These are phyloP conservation scores for Amanita muscaria DNA, from an alignment of 768 basidiomycete species.

Conservation along the genomic window DNA sequence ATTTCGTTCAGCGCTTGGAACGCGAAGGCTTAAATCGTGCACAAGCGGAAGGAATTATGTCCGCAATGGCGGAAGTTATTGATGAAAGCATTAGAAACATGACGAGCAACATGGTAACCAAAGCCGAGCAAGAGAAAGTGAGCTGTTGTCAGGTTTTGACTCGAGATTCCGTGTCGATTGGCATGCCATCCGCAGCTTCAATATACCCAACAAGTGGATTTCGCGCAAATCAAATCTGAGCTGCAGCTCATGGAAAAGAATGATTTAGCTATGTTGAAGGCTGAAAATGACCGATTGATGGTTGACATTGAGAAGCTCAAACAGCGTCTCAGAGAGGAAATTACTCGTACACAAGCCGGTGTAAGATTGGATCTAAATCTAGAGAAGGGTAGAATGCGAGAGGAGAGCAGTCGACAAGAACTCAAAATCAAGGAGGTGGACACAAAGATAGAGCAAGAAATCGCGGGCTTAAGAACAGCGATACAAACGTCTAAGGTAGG, in stretches of 20 bases:
- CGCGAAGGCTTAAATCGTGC: conserved; percentile 80
- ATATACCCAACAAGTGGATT: conserved; percentile 94
- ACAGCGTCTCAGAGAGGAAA: conserved; percentile 86
- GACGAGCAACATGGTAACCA: conserved; percentile 93
- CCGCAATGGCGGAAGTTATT: conserved; percentile 92
- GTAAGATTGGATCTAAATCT: conserved; percentile 92
- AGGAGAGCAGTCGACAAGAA: conserved; percentile 87
- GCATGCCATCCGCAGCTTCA: conserved; percentile 47
- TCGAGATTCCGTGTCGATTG: neutral
- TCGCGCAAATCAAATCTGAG: conserved; percentile 93
- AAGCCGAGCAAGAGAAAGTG: conserved; percentile 94
- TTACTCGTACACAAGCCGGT: conserved; percentile 85
- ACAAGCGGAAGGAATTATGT: conserved; percentile 97
- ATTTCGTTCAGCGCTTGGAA: conserved; percentile 87
- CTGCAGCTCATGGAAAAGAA: conserved; percentile 96
- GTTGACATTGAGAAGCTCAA: conserved; percentile 92
- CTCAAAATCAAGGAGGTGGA: conserved; percentile 97
- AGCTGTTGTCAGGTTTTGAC: conserved; percentile 9
- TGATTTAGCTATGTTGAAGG: conserved; percentile 89
- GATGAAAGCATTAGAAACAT: conserved; percentile 95
- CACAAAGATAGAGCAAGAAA: conserved; percentile 93
- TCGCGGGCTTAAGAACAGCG: conserved; percentile 73
- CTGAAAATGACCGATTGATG: conserved; percentile 91
- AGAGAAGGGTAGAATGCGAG: conserved; percentile 92
- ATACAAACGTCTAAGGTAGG: conserved; percentile 80